Evolutionary conservation across 805 yeast genomes (phyloP).

Genomic region (Hanseniaspora mollemarum): DNA sequence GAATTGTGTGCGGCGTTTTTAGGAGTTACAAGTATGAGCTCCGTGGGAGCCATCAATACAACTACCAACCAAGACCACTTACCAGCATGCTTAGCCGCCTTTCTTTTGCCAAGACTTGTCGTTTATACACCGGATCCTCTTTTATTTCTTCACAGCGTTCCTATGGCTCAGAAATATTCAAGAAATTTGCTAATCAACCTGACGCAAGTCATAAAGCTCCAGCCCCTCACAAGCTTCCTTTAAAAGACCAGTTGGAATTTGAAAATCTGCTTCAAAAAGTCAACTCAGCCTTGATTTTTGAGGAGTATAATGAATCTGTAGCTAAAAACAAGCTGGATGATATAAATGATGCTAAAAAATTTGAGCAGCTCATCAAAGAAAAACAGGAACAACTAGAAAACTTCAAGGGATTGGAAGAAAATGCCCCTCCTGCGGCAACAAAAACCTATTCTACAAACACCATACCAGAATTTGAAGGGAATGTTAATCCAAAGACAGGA

Average conservation of each 20-base stretch:
- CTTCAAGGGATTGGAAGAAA: constrained; percentile 41
- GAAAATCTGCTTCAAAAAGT: constrained; percentile 9
- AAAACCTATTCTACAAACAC: constrained; percentile 40
- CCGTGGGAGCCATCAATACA: no score
- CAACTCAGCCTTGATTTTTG: constrained; percentile 7
- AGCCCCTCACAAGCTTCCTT: constrained; percentile 27
- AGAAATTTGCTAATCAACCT: constrained; percentile 9
- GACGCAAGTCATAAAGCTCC: constrained; percentile 22
- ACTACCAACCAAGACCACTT: no score
- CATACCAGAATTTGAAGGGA: constrained; percentile 92
- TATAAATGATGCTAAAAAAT: constrained; percentile 49
- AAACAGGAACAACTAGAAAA: constrained; percentile 62
- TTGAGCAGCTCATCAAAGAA: constrained; percentile 71
- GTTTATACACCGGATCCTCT: no score
- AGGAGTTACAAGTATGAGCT: no score
- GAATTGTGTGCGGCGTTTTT: no score
- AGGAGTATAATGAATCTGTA: constrained; percentile 9
- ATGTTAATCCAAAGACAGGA: constrained; percentile 83
- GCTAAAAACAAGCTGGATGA: background rate
- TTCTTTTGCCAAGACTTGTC: no score
- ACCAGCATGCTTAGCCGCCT: no score
- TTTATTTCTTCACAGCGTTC: background rate
- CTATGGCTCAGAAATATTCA: constrained; percentile 12
- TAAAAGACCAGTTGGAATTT: constrained; percentile 14
- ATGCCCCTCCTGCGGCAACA: background rate